phyloP scores from a whole-genome alignment of 257 asterid species.

The Echium plantagineum region DNA sequence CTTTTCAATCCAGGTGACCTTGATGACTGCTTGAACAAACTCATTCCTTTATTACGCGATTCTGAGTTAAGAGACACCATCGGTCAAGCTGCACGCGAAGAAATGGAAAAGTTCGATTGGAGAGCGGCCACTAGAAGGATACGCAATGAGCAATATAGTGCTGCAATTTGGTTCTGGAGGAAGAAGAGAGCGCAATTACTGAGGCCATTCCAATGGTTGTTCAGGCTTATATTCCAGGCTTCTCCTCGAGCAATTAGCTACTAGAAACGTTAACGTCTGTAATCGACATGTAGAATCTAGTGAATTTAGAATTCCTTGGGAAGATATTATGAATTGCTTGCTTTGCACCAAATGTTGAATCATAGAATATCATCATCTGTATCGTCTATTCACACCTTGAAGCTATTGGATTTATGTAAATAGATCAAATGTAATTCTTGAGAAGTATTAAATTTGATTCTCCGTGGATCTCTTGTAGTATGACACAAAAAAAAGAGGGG shows the following conservation, averaged over 20 bases:
- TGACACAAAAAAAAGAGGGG: too few species aligned
- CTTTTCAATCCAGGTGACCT: slow-evolving; percentile 74
- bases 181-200: slow-evolving; percentile 50
- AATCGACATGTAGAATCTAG: too few species aligned
- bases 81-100: slow-evolving; percentile 72
- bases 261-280: slow-evolving; percentile 5
- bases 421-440: too few species aligned
- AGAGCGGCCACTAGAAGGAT: slow-evolving; percentile 78
- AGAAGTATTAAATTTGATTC: too few species aligned
- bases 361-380: too few species aligned
- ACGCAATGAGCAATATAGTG: slow-evolving; percentile 70
- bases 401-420: background rate
- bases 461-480: too few species aligned
- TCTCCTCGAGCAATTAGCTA: slow-evolving; percentile 20
- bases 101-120: slow-evolving; percentile 90
- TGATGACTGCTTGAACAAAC: slow-evolving; percentile 74
- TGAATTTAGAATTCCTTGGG: background rate
- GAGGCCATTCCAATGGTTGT: slow-evolving; percentile 66
- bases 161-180: slow-evolving; percentile 92
- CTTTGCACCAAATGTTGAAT: too few species aligned
- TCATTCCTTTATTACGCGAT: slow-evolving; percentile 51
- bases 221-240: slow-evolving; percentile 24
- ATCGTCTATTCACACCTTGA: background rate
- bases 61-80: slow-evolving; percentile 50
- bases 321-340: too few species aligned